phyloP scores from a whole-genome alignment of 805 yeast species.

The Metschnikowia borealis region DNA sequence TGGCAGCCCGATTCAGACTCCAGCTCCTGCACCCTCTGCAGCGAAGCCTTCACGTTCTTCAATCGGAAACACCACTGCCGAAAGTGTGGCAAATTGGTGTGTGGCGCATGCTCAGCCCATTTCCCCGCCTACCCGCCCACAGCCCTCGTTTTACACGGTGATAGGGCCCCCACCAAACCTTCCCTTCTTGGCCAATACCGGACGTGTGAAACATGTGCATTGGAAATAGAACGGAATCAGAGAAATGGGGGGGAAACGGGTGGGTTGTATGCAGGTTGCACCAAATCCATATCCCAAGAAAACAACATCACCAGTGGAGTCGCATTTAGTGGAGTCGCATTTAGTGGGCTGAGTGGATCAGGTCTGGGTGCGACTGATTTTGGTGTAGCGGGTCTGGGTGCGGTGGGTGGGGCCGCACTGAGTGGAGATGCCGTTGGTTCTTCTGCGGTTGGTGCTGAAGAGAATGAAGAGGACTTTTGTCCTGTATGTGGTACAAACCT shows the following conservation, averaged over 20 bases:
- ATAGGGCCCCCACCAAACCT: slow-evolving; percentile 13
- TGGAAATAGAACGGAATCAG: slow-evolving; percentile 34
- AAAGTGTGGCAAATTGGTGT: slow-evolving; percentile 74
- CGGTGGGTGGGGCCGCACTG: no score
- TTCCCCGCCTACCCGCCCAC: slow-evolving; percentile 32
- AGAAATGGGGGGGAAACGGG: slow-evolving; percentile 1
- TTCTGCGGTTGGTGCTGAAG: background rate
- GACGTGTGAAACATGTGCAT: slow-evolving; percentile 72
- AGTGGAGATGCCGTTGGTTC: no score
- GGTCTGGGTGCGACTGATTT: no score
- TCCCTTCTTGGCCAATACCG: slow-evolving; percentile 40
- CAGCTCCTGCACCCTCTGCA: slow-evolving; percentile 53
- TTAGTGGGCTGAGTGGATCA: no score
- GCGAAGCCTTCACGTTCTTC: slow-evolving; percentile 49
- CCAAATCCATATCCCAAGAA: no score
- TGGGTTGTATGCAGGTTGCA: slow-evolving; percentile 16
- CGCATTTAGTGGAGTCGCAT: no score
- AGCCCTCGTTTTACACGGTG: slow-evolving; percentile 17
- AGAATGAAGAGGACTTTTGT: slow-evolving; percentile 32
- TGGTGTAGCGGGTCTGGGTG: no score
- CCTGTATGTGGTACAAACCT: slow-evolving; percentile 41
- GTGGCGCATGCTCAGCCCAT: slow-evolving; percentile 61
- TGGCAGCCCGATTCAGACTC: slow-evolving; percentile 74
- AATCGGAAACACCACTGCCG: slow-evolving; percentile 82
- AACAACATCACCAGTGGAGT: no score